These are phyloP conservation scores for Colletotrichum godetiae DNA, from an alignment of 2,329 filamentous ascomycete species.

Conservation along the genomic window DNA sequence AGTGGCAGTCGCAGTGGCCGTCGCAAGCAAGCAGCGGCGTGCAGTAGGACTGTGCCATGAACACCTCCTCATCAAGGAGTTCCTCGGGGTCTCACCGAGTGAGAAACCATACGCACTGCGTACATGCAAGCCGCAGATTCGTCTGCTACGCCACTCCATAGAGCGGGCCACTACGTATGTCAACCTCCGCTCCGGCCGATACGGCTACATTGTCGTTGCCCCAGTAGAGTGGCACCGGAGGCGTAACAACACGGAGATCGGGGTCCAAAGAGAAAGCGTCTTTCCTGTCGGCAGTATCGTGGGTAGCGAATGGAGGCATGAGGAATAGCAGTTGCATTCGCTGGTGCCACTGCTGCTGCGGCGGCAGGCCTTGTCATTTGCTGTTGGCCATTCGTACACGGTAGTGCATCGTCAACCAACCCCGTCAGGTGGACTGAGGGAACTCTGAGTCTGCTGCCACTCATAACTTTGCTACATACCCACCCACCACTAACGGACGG, in stretches of 20 bases:
- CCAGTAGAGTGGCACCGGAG: slow-evolving; percentile 17
- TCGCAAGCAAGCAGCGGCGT: background rate
- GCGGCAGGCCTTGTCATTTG: slow-evolving; percentile 4
- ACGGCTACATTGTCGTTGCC: background rate
- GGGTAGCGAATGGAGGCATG: background rate
- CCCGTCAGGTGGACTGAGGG: background rate
- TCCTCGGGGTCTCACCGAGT: slow-evolving; percentile 17
- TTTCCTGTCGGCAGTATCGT: slow-evolving; percentile 3
- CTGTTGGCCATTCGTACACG: slow-evolving; percentile 1
- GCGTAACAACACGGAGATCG: slow-evolving; percentile 4
- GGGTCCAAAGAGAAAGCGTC: background rate
- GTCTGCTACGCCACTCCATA: slow-evolving; percentile 3
- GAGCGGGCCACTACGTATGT: slow-evolving; percentile 4
- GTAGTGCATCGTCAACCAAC: background rate
- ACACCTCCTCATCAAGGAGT: background rate
- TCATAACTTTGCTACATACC: background rate
- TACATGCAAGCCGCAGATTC: slow-evolving; percentile 17
- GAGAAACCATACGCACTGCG: background rate
- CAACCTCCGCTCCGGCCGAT: slow-evolving; percentile 7
- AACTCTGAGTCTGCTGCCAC: background rate
- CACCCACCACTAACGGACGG: slow-evolving; percentile 9
- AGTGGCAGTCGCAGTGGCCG: background rate
- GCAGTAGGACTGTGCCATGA: background rate
- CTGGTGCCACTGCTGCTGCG: background rate
- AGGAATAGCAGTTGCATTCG: background rate